Conservation (phyloP, 2,329 filamentous ascomycete species). For the Seiridium unicorne region DNA sequence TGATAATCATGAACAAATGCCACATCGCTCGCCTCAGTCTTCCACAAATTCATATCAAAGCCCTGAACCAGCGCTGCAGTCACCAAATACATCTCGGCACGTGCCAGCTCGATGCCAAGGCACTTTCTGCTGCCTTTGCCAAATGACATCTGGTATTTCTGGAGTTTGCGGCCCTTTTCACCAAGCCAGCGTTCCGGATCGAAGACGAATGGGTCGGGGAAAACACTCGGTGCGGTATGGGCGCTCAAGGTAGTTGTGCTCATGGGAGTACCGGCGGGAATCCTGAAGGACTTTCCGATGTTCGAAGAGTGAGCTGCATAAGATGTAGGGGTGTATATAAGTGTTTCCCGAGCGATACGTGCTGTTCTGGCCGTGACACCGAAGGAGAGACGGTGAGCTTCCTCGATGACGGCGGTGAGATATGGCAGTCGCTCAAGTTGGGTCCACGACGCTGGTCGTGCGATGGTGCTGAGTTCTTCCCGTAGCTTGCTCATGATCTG, state of each 20-base stretch:
- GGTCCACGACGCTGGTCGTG: not conserved
- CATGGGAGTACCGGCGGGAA: slow-evolving; percentile 21
- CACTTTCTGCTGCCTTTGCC: not conserved
- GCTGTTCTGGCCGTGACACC: not conserved
- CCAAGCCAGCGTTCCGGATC: slow-evolving; percentile 1
- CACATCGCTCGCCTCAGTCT: slow-evolving; percentile 14
- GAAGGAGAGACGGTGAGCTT: not conserved
- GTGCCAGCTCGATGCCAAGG: slow-evolving; percentile 13
- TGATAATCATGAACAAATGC: slow-evolving; percentile 21
- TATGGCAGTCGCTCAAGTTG: not conserved
- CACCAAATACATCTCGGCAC: slow-evolving; percentile 19
- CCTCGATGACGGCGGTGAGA: not conserved
- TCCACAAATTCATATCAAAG: slow-evolving; percentile 14
- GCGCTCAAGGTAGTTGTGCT: not conserved
- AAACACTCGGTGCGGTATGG: not conserved
- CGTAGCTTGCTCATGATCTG: not conserved
- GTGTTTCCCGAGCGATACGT: slow-evolving; percentile 20
- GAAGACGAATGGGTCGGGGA: not conserved
- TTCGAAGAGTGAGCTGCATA: slow-evolving; percentile 11
- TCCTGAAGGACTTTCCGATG: slow-evolving; percentile 15
- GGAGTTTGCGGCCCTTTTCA: not conserved
- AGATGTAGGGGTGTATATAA: slow-evolving; percentile 10
- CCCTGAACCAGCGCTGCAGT: slow-evolving; percentile 14
- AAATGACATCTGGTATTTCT: slow-evolving; percentile 1
- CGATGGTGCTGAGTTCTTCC: not conserved